phyloP scores from a whole-genome alignment of 306 rosid genomes.

The Medicago ruthenica region DNA sequence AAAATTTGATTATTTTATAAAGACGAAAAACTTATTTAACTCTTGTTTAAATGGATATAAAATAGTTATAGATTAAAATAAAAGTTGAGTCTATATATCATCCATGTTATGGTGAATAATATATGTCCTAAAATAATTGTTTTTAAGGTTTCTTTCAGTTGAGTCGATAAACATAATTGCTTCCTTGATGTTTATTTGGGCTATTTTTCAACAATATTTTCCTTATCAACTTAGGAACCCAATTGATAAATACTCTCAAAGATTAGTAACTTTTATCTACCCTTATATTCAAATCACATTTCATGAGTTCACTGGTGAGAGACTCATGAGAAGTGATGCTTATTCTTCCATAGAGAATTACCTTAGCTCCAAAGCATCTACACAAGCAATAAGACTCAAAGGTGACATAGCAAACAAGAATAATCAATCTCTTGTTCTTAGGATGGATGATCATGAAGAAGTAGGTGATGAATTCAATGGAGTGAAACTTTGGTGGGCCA shows the following conservation, averaged over 20 bases:
- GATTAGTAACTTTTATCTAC: conserved; percentile 53
- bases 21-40: too few species aligned
- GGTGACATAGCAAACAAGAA: conserved; percentile 68
- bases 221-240: conserved; percentile 58
- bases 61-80: too few species aligned
- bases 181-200: conserved; percentile 76
- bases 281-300: conserved; percentile 85
- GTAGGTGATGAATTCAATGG: conserved; percentile 71
- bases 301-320: conserved; percentile 82
- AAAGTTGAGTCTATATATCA: too few species aligned
- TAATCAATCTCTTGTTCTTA: conserved; percentile 65
- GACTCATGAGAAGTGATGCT: conserved; percentile 77
- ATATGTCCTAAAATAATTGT: too few species aligned
- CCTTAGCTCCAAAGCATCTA: conserved; percentile 63
- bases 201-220: conserved; percentile 67
- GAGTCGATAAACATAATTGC: too few species aligned
- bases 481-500: conserved; percentile 81
- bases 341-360: conserved; percentile 74
- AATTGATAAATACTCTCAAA: conserved; percentile 67
- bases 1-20: too few species aligned
- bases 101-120: too few species aligned
- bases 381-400: conserved; percentile 81
- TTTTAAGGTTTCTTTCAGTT: too few species aligned
- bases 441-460: conserved; percentile 93
- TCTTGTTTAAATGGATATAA: too few species aligned